A percentile compares a stretch with the other conserved stretches of the same genome.
Conservation (phyloP, 2,329 filamentous ascomycete species). For the Waltergamsia citrina region DNA sequence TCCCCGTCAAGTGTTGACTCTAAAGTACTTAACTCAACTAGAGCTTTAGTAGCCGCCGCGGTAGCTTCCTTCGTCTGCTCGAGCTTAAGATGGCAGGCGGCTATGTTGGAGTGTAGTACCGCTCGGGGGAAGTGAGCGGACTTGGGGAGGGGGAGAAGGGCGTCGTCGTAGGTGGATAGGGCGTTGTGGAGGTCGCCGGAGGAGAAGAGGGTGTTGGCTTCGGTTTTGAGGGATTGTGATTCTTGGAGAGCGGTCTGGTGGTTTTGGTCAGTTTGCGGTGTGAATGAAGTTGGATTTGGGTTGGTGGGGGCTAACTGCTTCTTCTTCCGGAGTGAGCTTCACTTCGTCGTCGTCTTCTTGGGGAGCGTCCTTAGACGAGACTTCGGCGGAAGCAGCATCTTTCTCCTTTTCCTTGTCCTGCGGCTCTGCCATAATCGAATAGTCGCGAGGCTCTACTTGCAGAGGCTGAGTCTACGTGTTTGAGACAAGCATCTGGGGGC, state of each 20-base stretch:
- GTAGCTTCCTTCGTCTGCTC: slow-evolving; percentile 78
- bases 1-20: slow-evolving; percentile 15
- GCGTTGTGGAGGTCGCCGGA: slow-evolving; percentile 65
- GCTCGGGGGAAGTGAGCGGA: slow-evolving; percentile 78
- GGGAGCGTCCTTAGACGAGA: not conserved
- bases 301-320: slow-evolving; percentile 33
- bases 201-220: slow-evolving; percentile 74
- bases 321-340: slow-evolving; percentile 43
- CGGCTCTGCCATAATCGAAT: no score
- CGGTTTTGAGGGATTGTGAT: slow-evolving; percentile 62
- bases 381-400: not conserved
- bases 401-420: not conserved
- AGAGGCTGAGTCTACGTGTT: no score
- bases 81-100: slow-evolving; percentile 80
- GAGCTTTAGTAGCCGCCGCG: slow-evolving; percentile 59
- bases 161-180: slow-evolving; percentile 73
- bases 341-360: not conserved
- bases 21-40: slow-evolving; percentile 64
- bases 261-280: not conserved
- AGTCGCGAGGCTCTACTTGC: no score
- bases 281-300: not conserved
- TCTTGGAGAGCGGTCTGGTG: slow-evolving; percentile 56
- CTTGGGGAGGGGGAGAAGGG: slow-evolving; percentile 67
- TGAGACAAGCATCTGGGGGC: no score
- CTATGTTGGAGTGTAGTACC: slow-evolving; percentile 79